Conservation (phyloP, 306 rosid species). For the Cucumis hystrix region DNA sequence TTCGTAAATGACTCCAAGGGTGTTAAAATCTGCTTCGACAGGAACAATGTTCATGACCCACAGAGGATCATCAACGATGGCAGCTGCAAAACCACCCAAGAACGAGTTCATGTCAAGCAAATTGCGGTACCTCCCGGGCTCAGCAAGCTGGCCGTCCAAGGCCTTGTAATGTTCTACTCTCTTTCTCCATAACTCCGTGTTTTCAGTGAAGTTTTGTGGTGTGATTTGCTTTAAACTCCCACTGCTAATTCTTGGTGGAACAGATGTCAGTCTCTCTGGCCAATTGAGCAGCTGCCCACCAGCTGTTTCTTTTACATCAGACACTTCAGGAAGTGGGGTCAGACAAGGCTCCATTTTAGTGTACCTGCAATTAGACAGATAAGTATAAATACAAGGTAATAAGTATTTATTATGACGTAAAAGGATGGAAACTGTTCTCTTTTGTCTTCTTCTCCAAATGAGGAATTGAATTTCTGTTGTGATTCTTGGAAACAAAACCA, state of each 20-base stretch:
- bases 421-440: neutral
- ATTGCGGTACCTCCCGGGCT: conserved; percentile 61
- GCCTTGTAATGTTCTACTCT: conserved; percentile 59
- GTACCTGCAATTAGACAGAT: conserved; percentile 37
- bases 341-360: conserved; percentile 70
- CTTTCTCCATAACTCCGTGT: conserved; percentile 54
- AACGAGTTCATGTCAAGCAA: conserved; percentile 80
- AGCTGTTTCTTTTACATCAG: conserved; percentile 33
- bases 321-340: conserved; percentile 71
- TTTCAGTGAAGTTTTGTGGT: conserved; percentile 36
- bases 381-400: neutral
- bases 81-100: conserved; percentile 91
- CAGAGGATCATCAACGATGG: conserved; percentile 52
- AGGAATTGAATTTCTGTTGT: neutral
- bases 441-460: neutral
- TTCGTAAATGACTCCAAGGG: conserved; percentile 78
- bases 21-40: conserved; percentile 56
- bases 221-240: conserved; percentile 54
- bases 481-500: neutral
- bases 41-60: conserved; percentile 96
- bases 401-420: neutral
- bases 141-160: conserved; percentile 50
- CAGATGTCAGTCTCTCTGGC: conserved; percentile 62
- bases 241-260: conserved; percentile 74
- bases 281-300: conserved; percentile 69